Evolutionary conservation across 768 basidiomycete species (phyloP), one percentile per base, ranked within the genome.

Genomic region (Trametes cingulata): DNA sequence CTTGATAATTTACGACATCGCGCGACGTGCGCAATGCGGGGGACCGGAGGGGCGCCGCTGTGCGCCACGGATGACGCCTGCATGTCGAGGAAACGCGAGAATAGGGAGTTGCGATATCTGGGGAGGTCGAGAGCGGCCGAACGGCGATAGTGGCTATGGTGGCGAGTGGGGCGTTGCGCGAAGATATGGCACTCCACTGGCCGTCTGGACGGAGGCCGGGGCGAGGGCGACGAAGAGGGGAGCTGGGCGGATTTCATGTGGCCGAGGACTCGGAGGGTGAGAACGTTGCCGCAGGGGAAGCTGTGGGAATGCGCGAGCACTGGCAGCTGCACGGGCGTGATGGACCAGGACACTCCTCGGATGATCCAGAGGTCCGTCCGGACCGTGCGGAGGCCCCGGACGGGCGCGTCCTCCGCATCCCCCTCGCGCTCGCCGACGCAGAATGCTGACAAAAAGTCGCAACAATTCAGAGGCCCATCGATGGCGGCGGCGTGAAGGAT

Each of bases 311-410:
- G 45, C 55, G n/a, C n/a, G n/a, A n/a, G n/a, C n/a, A n/a, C n/a
- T n/a, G n/a, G n/a, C n/a, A n/a, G n/a, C n/a, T 48, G 36, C 14
- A 14, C 39, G 55, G 56, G 37, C 27, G 39, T 57, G 56, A 57
- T 57, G 56, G 56, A n/a, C n/a, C n/a, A n/a, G n/a, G n/a, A 42
- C 56, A 24, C 47, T 57, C 56, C 48, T 57, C 56, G 56, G 56
- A 33, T 14, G 17, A 49, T 57, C 47, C 29, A 41, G 39, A 57
- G 56, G 56, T 49, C 56, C 56, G 56, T 57, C 56, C 56, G 56
- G 56, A 24, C 56, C 56, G 56, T n/a, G 35, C 22, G 35, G 39
- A 10, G 33, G 15, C 20, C 19, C 43, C 33, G 36, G 43, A 7
- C 40, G 51, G 22, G 3, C 14, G 51, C 24, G 35, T 20, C n/a